These are phyloP conservation scores for Peterozyma xylosa DNA, from an alignment of 805 yeast species.

Conservation along the genomic window DNA sequence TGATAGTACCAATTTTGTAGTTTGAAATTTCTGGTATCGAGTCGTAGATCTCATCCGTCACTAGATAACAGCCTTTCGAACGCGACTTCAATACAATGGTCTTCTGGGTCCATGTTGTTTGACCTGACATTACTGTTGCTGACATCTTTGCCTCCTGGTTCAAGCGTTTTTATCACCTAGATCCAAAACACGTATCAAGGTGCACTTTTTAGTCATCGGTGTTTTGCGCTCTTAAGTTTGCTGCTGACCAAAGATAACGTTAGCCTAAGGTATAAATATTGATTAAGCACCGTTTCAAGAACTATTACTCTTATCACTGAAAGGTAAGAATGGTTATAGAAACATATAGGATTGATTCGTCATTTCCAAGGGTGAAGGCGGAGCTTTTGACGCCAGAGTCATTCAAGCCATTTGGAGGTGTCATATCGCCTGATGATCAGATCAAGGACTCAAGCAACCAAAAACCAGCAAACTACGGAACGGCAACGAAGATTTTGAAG, in stretches of 20 bases:
- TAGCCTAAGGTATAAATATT: too few species aligned
- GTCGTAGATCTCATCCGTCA: constrained; percentile 55
- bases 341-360: constrained; percentile 22
- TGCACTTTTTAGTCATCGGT: too few species aligned
- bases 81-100: constrained; percentile 49
- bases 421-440: constrained; percentile 74
- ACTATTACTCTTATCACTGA: background rate
- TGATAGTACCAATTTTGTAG: constrained; percentile 55
- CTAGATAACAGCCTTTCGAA: constrained; percentile 60
- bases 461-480: constrained; percentile 81
- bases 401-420: constrained; percentile 66
- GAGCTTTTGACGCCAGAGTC: constrained; percentile 55
- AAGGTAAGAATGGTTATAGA: constrained; percentile 31
- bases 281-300: too few species aligned
- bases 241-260: too few species aligned
- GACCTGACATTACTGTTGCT: too few species aligned
- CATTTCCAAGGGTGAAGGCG: constrained; percentile 30
- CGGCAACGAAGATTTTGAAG: constrained; percentile 70
- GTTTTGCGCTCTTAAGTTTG: too few species aligned
- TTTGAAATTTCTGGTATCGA: constrained; percentile 53
- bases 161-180: too few species aligned
- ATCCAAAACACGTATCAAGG: too few species aligned
- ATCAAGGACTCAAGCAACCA: constrained; percentile 24
- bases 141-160: too few species aligned
- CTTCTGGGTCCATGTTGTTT: constrained; percentile 48